Conservation (phyloP, 805 yeast genomes). For the Hanseniaspora meyeri region DNA sequence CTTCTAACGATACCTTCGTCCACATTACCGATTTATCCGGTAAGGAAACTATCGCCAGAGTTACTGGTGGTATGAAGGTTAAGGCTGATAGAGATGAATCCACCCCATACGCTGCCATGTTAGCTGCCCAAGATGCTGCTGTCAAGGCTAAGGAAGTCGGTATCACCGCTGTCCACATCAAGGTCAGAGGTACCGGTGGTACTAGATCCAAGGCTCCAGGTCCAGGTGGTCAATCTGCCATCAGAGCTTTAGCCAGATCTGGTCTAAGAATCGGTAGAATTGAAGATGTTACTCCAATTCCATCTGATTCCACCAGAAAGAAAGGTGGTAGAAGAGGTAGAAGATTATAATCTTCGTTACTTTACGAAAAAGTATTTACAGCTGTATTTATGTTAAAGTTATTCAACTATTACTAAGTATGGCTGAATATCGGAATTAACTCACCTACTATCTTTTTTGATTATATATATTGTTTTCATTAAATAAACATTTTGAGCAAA, state of each 20-base stretch:
- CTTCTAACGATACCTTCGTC: conserved; percentile 99
- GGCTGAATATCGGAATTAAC: conserved; percentile 2
- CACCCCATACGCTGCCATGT: conserved; percentile 99
- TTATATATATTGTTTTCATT: background rate
- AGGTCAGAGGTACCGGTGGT: conserved; percentile 99
- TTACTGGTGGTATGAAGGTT: conserved; percentile 99
- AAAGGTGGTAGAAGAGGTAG: conserved; percentile 99
- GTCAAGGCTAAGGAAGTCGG: conserved; percentile 99
- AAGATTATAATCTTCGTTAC: conserved; percentile 62
- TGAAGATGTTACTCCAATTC: conserved; percentile 99
- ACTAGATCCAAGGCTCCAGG: conserved; percentile 99
- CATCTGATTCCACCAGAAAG: conserved; percentile 99
- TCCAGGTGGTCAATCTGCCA: conserved; percentile 99
- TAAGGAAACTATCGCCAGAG: conserved; percentile 99
- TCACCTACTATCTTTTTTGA: background rate
- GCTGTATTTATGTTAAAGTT: background rate
- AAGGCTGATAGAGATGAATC: conserved; percentile 99
- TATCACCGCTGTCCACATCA: conserved; percentile 97
- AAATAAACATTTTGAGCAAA: background rate
- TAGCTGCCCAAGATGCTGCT: conserved; percentile 99
- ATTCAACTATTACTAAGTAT: background rate
- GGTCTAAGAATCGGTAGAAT: conserved; percentile 99
- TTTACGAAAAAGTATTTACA: conserved; percentile 1
- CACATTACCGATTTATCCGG: conserved; percentile 99
- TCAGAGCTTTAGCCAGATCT: conserved; percentile 98